Base-by-base conservation (phyloP, 2,329 filamentous ascomycete species). In the Emmonsiellopsis sp. region DNA sequence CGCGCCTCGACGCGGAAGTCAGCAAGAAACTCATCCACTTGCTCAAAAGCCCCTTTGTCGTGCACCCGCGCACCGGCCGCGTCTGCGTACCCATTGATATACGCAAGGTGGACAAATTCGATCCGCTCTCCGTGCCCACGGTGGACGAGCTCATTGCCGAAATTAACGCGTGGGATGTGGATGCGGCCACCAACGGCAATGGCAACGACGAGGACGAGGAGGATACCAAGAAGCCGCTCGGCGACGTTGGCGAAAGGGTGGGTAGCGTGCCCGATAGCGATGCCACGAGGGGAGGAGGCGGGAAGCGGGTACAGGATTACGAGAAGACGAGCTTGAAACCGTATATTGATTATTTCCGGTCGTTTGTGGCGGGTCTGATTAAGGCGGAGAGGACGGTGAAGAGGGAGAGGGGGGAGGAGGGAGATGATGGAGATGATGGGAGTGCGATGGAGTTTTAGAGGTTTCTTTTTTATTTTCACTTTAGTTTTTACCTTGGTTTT, bases 11-110 rank as follows among this genome's bases (percentile, higher is more conserved):
- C 76, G 91, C 93, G 57, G 90, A 95, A 70, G 93, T 98, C 67
- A 93, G 87, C 66, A 97, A 97, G 77, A 95, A 96, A 68, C 82
- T 95, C 54, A 97, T 96, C 74, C 93, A 98, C 79, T 82, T 98
- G 78, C 84, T 98, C 62, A 98, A 98, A 69, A 91, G 86, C 57
- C 93, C 93, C 0, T 98, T 98, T 65, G 92, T 96, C 56, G 85
- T 98, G 39, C 93, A 98, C 68, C 93, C 93, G 0, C 90, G 90
- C 14, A 98, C 93, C 0, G 92, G 93, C 0, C 77, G 92, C 52
- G 88, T 98, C 6, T 98, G 93, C 74, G 93, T 98, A 50, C 93
- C 93, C 2, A 97, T 98, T 63, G 88, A 97, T 66, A 80, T 83
- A 1, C 74, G 75, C 37, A 77, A 73, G 5, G 79, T 92, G 0